Percentiles rank a stretch among this genome's conserved stretches.
phyloP scores from a whole-genome alignment of 495 filamentous ascomycete genomes.

The Aspergillus baeticus region DNA sequence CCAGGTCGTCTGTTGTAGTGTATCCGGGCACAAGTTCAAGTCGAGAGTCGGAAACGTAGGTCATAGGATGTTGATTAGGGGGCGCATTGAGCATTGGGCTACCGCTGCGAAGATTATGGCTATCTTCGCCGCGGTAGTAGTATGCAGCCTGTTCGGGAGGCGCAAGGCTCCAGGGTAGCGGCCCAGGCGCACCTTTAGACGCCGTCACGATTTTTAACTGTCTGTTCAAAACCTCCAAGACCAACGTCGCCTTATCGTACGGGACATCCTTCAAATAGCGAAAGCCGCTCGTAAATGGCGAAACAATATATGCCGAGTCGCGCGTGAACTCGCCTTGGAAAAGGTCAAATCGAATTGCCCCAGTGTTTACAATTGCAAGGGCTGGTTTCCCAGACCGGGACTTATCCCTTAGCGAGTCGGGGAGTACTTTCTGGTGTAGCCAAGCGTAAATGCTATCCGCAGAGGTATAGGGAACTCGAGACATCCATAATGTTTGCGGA shows the following conservation, averaged over 20 bases:
- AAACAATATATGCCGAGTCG: slow-evolving; percentile 81
- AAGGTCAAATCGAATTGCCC: slow-evolving; percentile 90
- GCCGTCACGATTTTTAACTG: slow-evolving; percentile 55
- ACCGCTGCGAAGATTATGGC: background rate
- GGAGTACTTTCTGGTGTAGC: slow-evolving; percentile 73
- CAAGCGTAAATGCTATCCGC: slow-evolving; percentile 74
- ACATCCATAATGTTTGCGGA: slow-evolving; percentile 78
- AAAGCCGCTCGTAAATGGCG: slow-evolving; percentile 82
- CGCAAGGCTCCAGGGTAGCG: slow-evolving; percentile 25
- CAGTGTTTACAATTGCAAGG: slow-evolving; percentile 81
- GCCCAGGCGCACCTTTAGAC: slow-evolving; percentile 15
- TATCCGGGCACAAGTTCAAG: slow-evolving; percentile 69
- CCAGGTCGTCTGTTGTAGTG: slow-evolving; percentile 82
- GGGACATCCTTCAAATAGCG: slow-evolving; percentile 78
- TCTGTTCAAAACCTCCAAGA: slow-evolving; percentile 72
- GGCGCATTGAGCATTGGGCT: background rate
- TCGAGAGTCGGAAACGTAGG: slow-evolving; percentile 9
- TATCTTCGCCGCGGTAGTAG: slow-evolving; percentile 3
- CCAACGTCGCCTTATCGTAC: slow-evolving; percentile 64
- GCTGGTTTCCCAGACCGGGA: slow-evolving; percentile 51
- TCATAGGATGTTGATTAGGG: slow-evolving; percentile 28
- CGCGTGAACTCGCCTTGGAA: slow-evolving; percentile 88
- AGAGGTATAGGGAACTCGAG: slow-evolving; percentile 66
- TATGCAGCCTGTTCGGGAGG: slow-evolving; percentile 39
- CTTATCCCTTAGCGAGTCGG: slow-evolving; percentile 55